These are phyloP conservation scores for Lagenidium sp. DNA, from an alignment of 352 stramenopile species.

Conservation along the genomic window DNA sequence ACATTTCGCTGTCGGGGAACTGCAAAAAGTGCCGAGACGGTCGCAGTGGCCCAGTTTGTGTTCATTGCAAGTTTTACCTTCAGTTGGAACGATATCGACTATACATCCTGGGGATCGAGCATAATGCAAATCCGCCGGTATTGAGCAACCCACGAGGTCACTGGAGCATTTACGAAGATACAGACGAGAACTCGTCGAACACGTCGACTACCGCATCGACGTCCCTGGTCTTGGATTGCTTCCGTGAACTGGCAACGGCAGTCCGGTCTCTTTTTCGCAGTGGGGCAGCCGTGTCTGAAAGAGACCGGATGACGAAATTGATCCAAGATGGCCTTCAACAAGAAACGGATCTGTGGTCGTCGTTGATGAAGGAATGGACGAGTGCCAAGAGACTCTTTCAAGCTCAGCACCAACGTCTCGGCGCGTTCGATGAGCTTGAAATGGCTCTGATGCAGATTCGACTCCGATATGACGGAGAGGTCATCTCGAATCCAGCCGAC, in stretches of 20 bases:
- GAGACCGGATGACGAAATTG: neutral
- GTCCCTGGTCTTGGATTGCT: neutral
- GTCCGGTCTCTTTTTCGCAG: conserved; percentile 8
- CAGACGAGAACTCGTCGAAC: neutral
- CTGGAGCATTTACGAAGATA: too few relatives aligned
- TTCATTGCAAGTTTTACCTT: conserved; percentile 57
- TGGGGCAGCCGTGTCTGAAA: neutral
- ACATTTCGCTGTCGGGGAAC: conserved; percentile 59
- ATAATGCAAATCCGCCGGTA: too few relatives aligned
- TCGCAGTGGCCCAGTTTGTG: conserved; percentile 43
- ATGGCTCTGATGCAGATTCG: conserved; percentile 72
- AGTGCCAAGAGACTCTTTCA: conserved; percentile 58
- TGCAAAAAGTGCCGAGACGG: conserved; percentile 50
- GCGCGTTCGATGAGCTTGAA: conserved; percentile 57
- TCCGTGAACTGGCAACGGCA: conserved; percentile 30
- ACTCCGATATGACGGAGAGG: conserved; percentile 31
- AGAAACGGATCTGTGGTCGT: conserved; percentile 37
- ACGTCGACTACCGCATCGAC: conserved; percentile 7
- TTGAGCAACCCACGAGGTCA: too few relatives aligned
- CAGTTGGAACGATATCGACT: conserved; percentile 45
- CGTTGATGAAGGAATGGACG: conserved; percentile 41
- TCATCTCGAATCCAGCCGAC: conserved; percentile 23
- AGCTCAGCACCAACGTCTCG: conserved; percentile 58
- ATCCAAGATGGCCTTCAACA: conserved; percentile 24
- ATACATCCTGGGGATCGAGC: conserved; percentile 49